phyloP scores from a whole-genome alignment of 345 rosid genomes.

The Cardamine occulta region DNA sequence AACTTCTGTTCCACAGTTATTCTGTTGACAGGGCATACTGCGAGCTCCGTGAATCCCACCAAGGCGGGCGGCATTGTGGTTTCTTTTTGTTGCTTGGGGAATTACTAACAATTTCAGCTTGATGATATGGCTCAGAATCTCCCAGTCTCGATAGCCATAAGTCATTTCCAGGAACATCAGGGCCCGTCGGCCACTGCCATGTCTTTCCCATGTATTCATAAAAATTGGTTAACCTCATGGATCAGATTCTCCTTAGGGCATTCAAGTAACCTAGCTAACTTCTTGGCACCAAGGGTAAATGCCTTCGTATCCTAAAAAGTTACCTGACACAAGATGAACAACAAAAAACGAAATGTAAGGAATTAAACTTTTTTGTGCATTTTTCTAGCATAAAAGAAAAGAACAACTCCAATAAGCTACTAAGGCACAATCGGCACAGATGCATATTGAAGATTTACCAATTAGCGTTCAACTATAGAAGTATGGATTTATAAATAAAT shows the following conservation, averaged over 20 bases:
- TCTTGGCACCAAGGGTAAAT: constrained; percentile 97
- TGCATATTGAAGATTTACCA: neutral
- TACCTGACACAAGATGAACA: constrained; percentile 62
- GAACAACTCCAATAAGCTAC: constrained; percentile 2
- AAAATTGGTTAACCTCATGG: constrained; percentile 81
- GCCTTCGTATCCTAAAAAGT: constrained; percentile 99
- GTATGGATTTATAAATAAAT: neutral
- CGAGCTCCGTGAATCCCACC: constrained; percentile 44
- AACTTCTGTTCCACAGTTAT: constrained; percentile 48
- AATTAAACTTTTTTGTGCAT: constrained; percentile 26
- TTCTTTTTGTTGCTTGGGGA: constrained; percentile 49
- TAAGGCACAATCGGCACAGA: constrained; percentile 10
- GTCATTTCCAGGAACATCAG: constrained; percentile 80
- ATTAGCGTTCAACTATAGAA: constrained; percentile 1
- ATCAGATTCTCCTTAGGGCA: constrained; percentile 76
- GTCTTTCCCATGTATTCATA: constrained; percentile 96
- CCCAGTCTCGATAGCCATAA: constrained; percentile 51
- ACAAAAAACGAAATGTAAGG: constrained; percentile 23
- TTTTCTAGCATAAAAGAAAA: constrained; percentile 27
- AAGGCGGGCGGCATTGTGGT: constrained; percentile 48
- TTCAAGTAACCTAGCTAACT: constrained; percentile 80
- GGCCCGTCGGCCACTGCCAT: constrained; percentile 87
- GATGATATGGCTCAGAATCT: constrained; percentile 47
- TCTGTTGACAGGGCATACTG: constrained; percentile 49
- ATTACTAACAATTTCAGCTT: constrained; percentile 49